Conservation (phyloP, 768 basidiomycete species). For the Tylopilus subfusipes region DNA sequence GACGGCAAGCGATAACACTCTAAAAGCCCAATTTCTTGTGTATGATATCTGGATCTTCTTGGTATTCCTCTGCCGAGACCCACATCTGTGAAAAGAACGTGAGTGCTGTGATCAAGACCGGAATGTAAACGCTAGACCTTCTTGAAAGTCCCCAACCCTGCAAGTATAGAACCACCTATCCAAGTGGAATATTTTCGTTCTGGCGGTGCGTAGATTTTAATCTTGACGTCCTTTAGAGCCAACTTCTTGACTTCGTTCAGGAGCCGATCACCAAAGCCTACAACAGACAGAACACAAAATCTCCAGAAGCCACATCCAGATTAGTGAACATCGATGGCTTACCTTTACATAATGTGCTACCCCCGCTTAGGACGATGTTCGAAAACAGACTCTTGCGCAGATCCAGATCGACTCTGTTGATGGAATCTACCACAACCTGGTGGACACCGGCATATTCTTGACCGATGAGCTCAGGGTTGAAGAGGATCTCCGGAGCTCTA, state of each 20-base stretch:
- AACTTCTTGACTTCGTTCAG: slow-evolving; percentile 96
- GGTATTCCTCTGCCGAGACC: slow-evolving; percentile 99
- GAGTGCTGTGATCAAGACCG: neutral
- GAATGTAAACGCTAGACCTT: slow-evolving; percentile 52
- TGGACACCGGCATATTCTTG: slow-evolving; percentile 97
- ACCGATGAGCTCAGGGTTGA: slow-evolving; percentile 96
- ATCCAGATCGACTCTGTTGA: slow-evolving; percentile 94
- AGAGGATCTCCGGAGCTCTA: slow-evolving; percentile 94
- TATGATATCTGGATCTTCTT: slow-evolving; percentile 98
- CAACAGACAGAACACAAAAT: slow-evolving; percentile 3
- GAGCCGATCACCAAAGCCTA: slow-evolving; percentile 94
- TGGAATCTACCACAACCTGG: slow-evolving; percentile 98
- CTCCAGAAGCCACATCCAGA: slow-evolving; percentile 16
- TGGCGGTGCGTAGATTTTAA: slow-evolving; percentile 99
- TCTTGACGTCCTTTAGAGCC: slow-evolving; percentile 93
- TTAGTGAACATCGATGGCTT: slow-evolving; percentile 16
- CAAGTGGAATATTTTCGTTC: slow-evolving; percentile 97
- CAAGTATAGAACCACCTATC: slow-evolving; percentile 97
- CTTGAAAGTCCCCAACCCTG: slow-evolving; percentile 95
- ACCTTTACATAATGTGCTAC: slow-evolving; percentile 95
- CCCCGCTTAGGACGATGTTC: slow-evolving; percentile 95
- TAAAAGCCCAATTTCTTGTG: slow-evolving; percentile 92
- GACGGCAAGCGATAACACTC: slow-evolving; percentile 12
- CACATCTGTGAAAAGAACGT: slow-evolving; percentile 71
- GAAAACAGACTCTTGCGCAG: slow-evolving; percentile 92